These are phyloP conservation scores for Seiridium cupressi DNA, from an alignment of 2,329 filamentous ascomycete genomes.

Conservation along the genomic window DNA sequence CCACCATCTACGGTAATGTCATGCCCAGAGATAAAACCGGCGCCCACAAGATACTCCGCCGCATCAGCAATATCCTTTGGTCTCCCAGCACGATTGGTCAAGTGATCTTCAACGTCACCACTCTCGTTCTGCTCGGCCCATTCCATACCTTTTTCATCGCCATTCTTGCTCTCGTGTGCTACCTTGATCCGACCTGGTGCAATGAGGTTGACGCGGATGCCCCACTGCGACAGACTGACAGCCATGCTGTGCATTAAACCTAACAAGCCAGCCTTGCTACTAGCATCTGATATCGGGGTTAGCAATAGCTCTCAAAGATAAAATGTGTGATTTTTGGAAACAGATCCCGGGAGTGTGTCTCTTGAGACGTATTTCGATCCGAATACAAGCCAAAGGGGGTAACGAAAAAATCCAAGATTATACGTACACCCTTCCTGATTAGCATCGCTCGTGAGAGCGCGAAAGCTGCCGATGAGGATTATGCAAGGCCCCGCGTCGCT, in stretches of 20 bases:
- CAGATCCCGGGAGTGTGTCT: too few species aligned
- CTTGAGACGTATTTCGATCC: too few species aligned
- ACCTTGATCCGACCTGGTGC: constrained; percentile 45
- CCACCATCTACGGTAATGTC: constrained; percentile 26
- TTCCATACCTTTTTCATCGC: constrained; percentile 36
- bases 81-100: constrained; percentile 40
- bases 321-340: too few species aligned
- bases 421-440: constrained; percentile 41
- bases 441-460: constrained; percentile 41
- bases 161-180: constrained; percentile 42
- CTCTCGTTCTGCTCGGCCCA: constrained; percentile 31
- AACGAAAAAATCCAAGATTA: too few species aligned
- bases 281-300: constrained; percentile 27
- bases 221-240: constrained; percentile 27
- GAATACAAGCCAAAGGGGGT: too few species aligned
- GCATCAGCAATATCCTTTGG: constrained; percentile 44
- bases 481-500: constrained; percentile 39
- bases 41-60: constrained; percentile 32
- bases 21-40: constrained; percentile 27
- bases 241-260: constrained; percentile 36
- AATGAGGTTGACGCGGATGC: constrained; percentile 36
- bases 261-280: constrained; percentile 33
- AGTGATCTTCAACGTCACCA: constrained; percentile 39
- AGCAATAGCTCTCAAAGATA: too few species aligned
- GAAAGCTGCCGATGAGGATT: constrained; percentile 44